Base-by-base conservation (phyloP, 192 early-diverging fungal species). In the Rhizophlyctis rosea region DNA sequence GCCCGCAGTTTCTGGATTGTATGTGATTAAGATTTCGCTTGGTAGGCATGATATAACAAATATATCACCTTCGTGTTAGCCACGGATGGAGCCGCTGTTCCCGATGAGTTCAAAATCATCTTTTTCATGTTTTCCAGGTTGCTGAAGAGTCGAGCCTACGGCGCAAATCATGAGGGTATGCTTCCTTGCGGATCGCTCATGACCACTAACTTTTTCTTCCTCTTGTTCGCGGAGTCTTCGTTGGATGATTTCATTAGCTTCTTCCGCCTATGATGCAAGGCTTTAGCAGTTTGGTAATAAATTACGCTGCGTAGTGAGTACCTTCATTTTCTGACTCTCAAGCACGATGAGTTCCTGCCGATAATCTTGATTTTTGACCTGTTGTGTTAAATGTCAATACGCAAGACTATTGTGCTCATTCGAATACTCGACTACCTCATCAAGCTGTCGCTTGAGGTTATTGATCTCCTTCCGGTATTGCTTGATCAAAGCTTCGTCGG, bases 401-500 rank as follows among this genome's bases (percentile, higher is more conserved):
- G 18, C 39, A 18, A 44, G 39, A 44, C 9, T 18, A 7, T 18
- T 7, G 18, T 18, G 18, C 7, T 18, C 39, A 18, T 7, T 13
- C 18, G 39, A 18, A 44, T 44, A n/a, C n/a, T n/a, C n/a, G n/a
- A 18, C 39, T 44, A 44, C 39, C 39, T 44, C 39, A 44, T 44
- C 39, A 3, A 93, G 70, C 68, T 91, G 82, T 13, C 72, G 57
- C 53, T 82, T 75, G 34, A 94, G 68, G 11, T 94, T 89, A 24
- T 76, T 71, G 65, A 94, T 94, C 67, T 94, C 91, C 7, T 74
- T 54, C 50, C 82, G 73, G 70, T 94, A 94, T 63, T 90, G 88
- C 58, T 94, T 87, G 14, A 94, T 55, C 25, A 94, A 65, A 0
- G 90, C 91, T 60, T 92, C 90, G 50, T 94, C 91, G 65, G 91